Evolutionary conservation across 345 rosid species (phyloP).

Genomic region (Boechera retrofracta): DNA sequence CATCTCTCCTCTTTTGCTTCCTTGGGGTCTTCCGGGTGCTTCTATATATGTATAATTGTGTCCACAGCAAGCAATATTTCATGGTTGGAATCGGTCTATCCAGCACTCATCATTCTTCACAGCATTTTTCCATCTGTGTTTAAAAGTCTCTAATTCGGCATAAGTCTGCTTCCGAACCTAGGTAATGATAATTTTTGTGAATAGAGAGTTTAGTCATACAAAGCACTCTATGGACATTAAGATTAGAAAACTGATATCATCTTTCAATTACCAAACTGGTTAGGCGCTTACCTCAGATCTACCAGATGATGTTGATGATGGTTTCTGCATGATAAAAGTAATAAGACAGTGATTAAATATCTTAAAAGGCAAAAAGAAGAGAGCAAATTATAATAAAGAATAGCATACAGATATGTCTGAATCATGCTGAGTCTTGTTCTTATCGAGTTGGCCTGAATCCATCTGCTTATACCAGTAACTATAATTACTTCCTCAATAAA

Average conservation of each 20-base stretch:
- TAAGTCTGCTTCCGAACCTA: conserved; percentile 59
- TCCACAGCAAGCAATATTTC: background rate
- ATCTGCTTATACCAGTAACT: conserved; percentile 40
- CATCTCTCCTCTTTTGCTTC: conserved; percentile 15
- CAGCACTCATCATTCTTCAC: conserved; percentile 67
- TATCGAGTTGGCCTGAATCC: conserved; percentile 20
- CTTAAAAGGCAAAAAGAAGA: background rate
- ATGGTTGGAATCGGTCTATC: conserved; percentile 50
- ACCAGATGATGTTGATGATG: conserved; percentile 39
- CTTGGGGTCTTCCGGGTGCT: background rate
- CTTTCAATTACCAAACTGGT: conserved; percentile 2
- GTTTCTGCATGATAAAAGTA: conserved; percentile 32
- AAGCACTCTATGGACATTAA: background rate
- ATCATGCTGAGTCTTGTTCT: conserved; percentile 29
- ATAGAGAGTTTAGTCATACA: conserved; percentile 13
- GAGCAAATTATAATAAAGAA: background rate
- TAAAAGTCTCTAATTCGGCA: conserved; percentile 59
- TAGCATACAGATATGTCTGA: conserved; percentile 47
- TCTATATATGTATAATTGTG: conserved; percentile 16
- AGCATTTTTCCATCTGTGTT: conserved; percentile 75
- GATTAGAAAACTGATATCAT: conserved; percentile 6
- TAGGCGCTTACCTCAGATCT: conserved; percentile 57
- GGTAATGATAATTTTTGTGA: background rate
- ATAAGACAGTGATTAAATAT: background rate
- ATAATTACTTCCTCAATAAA: conserved; percentile 13